These are phyloP conservation scores for Stentor roeselii DNA, from an alignment of 73 alveolate species.

Conservation along the genomic window DNA sequence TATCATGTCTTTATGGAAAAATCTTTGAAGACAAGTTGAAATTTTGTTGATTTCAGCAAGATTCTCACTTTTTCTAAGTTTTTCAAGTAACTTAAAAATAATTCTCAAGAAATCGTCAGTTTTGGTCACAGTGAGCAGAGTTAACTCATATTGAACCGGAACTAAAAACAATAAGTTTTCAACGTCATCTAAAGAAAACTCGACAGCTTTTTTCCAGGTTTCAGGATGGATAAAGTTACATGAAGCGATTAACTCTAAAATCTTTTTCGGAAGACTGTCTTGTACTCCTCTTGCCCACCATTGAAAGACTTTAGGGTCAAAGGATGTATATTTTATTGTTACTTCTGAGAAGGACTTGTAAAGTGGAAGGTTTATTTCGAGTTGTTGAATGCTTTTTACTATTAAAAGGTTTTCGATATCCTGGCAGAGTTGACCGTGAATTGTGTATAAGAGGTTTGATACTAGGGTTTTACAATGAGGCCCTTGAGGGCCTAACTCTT, in stretches of 20 bases:
- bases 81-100: background rate
- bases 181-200: background rate
- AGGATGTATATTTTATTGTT: background rate
- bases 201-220: background rate
- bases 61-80: background rate
- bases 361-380: background rate
- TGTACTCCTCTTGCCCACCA: constrained; percentile 10
- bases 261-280: background rate
- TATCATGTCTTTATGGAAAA: background rate
- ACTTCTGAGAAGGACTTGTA: background rate
- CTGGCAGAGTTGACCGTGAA: background rate
- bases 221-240: background rate
- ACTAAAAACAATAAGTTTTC: background rate
- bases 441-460: background rate
- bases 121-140: background rate
- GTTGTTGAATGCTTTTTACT: background rate
- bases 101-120: background rate
- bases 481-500: background rate
- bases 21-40: background rate
- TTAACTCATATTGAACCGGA: background rate
- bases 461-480: background rate
- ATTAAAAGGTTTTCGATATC: background rate
- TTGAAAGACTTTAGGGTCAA: background rate
- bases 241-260: background rate
- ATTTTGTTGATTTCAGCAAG: background rate